Evolutionary conservation across 805 yeast species (phyloP), one percentile per base, ranked within the genome.

Genomic region (Kodamaea kakaduensis): DNA sequence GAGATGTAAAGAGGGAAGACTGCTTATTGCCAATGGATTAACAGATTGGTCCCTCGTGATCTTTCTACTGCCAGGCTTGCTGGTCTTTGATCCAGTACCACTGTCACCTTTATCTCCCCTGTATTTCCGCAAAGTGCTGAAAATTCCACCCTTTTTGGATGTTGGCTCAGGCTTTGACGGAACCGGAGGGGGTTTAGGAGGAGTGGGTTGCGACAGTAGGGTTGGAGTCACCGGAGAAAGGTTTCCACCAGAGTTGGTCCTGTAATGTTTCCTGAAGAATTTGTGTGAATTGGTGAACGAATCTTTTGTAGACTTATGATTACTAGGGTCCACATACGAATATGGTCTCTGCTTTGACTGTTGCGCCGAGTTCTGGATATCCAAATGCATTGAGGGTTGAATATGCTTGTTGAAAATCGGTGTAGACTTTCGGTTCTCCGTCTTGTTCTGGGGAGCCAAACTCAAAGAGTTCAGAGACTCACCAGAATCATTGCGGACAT

Each of bases 211-310:
- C 54, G 33, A 21, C 13, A n/a, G 18, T 6, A 52, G 58, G 8
- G 43, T 39, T 18, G 41, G 34, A 2, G 38, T 29, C 12, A 34
- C 24, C 12, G 36, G 32, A 6, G 42, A 31, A 17, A 29, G 27
- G 13, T 34, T 22, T 2, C 42, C 44, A n/a, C 33, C 38, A 0
- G 84, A 78, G 32, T 71, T 73, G n/a, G 81, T 71, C 38, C 84
- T 71, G 31, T 73, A 69, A 47, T 80, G 86, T 42, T 79, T 72
- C 44, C 83, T 65, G 59, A 81, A 81, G 34, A 81, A 68, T 17
- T 73, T 72, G 34, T 46, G 54, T 10, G 47, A 32, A 4, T 51
- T 38, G 2, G 48, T 34, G 4, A 42, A 25, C 22, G 37, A 38
- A n/a, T 54, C 55, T 22, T 55, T 53, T 6, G 42, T 23, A 6